Conservation (phyloP, 768 basidiomycete species). For the Gloeophyllum trabeum region DNA sequence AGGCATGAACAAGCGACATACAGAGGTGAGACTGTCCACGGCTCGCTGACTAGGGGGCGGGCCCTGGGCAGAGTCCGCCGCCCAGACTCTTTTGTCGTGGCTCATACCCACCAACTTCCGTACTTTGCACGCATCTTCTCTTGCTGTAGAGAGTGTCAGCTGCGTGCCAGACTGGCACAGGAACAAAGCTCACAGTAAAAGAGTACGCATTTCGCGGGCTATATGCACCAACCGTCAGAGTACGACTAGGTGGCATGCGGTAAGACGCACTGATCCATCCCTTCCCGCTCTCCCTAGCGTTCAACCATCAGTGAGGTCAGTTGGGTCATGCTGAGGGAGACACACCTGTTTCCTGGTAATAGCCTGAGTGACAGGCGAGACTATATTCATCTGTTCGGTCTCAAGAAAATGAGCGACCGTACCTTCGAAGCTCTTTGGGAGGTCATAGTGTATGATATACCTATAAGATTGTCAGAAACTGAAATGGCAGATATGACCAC, state of each 20-base stretch:
- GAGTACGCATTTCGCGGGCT: conserved; percentile 74
- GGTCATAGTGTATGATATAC: conserved; percentile 74
- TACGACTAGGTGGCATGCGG: not conserved
- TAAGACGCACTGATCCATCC: conserved; percentile 46
- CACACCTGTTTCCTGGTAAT: conserved; percentile 80
- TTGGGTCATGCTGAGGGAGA: not conserved
- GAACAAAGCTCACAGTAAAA: conserved; percentile 56
- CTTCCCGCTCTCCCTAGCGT: conserved; percentile 69
- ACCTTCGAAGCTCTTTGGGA: conserved; percentile 82
- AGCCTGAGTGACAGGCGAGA: no score
- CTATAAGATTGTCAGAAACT: conserved; percentile 15
- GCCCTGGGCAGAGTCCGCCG: conserved; percentile 31
- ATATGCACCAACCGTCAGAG: not conserved
- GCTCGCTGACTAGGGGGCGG: conserved; percentile 59
- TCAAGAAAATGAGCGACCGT: conserved; percentile 1
- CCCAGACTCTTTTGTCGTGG: conserved; percentile 31
- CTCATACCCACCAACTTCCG: conserved; percentile 36
- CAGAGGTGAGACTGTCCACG: conserved; percentile 49
- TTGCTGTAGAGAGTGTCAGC: conserved; percentile 29
- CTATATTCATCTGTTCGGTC: not conserved
- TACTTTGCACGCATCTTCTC: conserved; percentile 59
- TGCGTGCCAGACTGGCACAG: not conserved
- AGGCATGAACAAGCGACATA: conserved; percentile 15
- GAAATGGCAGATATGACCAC: not conserved
- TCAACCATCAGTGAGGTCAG: conserved; percentile 4